phyloP scores from a whole-genome alignment of 345 rosid genomes.

The Ricinus communis region DNA sequence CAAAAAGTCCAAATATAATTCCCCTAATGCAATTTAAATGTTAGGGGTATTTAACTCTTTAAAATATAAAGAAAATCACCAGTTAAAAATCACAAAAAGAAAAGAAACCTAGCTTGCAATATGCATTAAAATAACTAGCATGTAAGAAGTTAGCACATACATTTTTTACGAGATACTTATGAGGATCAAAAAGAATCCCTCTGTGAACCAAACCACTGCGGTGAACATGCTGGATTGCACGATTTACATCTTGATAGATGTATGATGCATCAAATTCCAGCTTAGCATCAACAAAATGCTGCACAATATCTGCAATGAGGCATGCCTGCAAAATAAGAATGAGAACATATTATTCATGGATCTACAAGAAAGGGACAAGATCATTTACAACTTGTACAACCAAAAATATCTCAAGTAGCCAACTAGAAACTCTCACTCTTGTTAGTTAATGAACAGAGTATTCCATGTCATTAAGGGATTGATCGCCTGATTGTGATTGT shows the following conservation, averaged over 20 bases:
- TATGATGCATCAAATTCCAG: constrained; percentile 93
- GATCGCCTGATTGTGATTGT: no score
- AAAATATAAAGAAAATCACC: no score
- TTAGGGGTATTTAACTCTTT: no score
- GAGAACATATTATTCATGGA: neutral
- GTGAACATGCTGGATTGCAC: constrained; percentile 95
- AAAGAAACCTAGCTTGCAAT: no score
- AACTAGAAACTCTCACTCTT: no score
- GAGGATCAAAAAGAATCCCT: constrained; percentile 86
- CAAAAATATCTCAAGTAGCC: neutral
- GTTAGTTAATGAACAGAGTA: no score
- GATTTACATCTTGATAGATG: constrained; percentile 89
- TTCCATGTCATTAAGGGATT: no score
- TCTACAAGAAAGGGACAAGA: constrained; percentile 4
- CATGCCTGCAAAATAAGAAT: constrained; percentile 58
- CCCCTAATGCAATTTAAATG: no score
- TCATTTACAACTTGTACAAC: neutral
- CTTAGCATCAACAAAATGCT: constrained; percentile 84
- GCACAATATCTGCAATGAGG: constrained; percentile 93
- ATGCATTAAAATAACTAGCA: neutral
- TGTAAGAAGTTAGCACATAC: constrained; percentile 35
- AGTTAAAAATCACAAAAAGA: no score
- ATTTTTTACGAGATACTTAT: constrained; percentile 76
- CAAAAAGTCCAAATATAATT: no score
- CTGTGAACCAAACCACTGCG: constrained; percentile 86